A percentile compares a stretch with the other conserved stretches of the same genome.
phyloP scores from a whole-genome alignment of 768 basidiomycete species.

The Amanita rimosa region DNA sequence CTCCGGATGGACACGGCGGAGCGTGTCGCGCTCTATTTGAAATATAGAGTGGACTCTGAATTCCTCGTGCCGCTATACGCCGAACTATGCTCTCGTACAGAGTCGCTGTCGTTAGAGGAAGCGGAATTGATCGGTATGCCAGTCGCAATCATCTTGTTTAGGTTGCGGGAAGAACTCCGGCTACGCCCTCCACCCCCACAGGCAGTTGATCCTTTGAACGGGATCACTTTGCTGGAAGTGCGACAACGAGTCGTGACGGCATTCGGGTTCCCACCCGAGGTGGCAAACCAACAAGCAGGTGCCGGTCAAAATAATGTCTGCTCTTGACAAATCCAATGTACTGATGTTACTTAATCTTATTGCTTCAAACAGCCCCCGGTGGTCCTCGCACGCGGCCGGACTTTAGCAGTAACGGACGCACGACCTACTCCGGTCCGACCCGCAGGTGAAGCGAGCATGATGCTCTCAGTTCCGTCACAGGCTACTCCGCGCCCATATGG shows the following conservation, averaged over 20 bases:
- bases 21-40: conserved; percentile 39
- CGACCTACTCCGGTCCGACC: background rate
- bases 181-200: background rate
- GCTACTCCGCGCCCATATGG: background rate
- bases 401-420: background rate
- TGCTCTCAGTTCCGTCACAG: too few relatives aligned
- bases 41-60: conserved; percentile 22
- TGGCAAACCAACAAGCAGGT: background rate
- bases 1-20: conserved; percentile 32
- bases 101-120: conserved; percentile 32
- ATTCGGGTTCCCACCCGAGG: background rate
- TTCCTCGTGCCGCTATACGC: conserved; percentile 33
- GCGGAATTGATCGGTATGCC: conserved; percentile 30
- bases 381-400: background rate
- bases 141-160: conserved; percentile 14
- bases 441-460: background rate
- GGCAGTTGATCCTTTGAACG: background rate
- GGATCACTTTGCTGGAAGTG: background rate
- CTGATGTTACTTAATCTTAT: background rate
- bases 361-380: background rate
- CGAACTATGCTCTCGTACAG: conserved; percentile 24
- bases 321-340: too few relatives aligned
- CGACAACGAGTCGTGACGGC: background rate
- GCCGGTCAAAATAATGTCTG: background rate
- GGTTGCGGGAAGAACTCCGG: background rate